Conservation (phyloP, 768 basidiomycete species). For the Serendipita sp. region DNA sequence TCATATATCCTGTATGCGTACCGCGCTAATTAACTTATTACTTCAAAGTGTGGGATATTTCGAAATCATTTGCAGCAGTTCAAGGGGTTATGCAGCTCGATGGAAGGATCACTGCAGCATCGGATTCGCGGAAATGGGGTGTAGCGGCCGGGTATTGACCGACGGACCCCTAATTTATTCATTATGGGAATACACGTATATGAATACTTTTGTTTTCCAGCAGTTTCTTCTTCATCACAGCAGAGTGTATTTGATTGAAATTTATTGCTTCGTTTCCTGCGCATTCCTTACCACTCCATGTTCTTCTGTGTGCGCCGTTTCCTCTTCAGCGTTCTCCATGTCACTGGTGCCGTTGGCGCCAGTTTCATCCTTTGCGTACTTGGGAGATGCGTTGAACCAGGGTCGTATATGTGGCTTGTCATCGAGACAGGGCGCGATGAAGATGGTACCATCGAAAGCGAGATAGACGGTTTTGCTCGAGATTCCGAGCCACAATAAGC, state of each 20-base stretch:
- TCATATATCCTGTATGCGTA: background rate
- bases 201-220: no score
- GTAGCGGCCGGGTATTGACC: constrained; percentile 67
- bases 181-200: background rate
- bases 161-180: background rate
- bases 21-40: background rate
- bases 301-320: no score
- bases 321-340: no score
- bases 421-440: constrained; percentile 7
- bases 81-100: constrained; percentile 43
- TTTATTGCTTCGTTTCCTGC: no score
- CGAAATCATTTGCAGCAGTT: constrained; percentile 59
- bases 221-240: no score
- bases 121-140: constrained; percentile 88
- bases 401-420: background rate
- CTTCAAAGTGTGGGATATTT: constrained; percentile 40
- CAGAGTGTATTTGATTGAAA: no score
- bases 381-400: background rate
- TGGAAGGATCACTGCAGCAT: constrained; percentile 53
- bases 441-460: constrained; percentile 3
- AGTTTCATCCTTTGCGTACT: no score
- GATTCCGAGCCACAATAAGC: constrained; percentile 8
- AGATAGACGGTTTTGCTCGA: background rate
- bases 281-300: no score
- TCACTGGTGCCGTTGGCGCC: no score